Evolutionary conservation across 2,329 filamentous ascomycete genomes (phyloP).

Genomic region (Cladosporium sp.): DNA sequence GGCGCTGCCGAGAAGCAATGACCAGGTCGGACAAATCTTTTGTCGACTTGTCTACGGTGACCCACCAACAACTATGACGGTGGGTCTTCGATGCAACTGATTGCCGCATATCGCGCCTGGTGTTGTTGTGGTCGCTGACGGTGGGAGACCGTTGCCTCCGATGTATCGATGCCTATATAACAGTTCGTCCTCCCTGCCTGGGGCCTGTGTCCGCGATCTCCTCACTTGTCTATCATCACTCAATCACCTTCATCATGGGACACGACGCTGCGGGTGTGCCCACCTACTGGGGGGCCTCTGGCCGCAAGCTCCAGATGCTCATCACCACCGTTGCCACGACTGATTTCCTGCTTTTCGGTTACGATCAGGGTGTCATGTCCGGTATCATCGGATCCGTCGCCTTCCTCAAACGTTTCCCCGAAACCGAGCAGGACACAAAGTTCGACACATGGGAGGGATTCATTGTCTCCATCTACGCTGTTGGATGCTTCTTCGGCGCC

Average conservation of each 20-base stretch:
- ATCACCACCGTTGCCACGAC: slow-evolving; percentile 58
- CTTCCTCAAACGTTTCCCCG: slow-evolving; percentile 47
- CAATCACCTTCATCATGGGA: slow-evolving; percentile 15
- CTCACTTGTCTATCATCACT: slow-evolving; percentile 1
- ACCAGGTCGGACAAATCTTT: slow-evolving; percentile 9
- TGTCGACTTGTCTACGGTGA: slow-evolving; percentile 1
- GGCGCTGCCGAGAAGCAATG: slow-evolving; percentile 5
- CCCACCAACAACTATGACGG: slow-evolving; percentile 3
- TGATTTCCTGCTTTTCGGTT: slow-evolving; percentile 45
- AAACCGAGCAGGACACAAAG: slow-evolving; percentile 36
- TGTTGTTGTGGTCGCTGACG: slow-evolving; percentile 7
- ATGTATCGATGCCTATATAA: slow-evolving; percentile 12
- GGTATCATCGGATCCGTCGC: slow-evolving; percentile 61
- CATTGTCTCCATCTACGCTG: slow-evolving; percentile 27
- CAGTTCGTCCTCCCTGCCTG: background rate
- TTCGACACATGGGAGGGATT: slow-evolving; percentile 35
- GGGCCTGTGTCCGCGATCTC: slow-evolving; percentile 4
- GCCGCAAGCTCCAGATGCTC: slow-evolving; percentile 46
- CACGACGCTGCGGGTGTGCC: slow-evolving; percentile 17
- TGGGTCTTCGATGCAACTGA: slow-evolving; percentile 8
- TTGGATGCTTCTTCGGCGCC: slow-evolving; percentile 14
- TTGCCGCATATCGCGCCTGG: slow-evolving; percentile 12
- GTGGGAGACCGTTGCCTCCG: slow-evolving; percentile 2
- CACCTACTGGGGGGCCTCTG: slow-evolving; percentile 20
- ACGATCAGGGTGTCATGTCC: slow-evolving; percentile 30